Base-by-base conservation (phyloP, 148 eudicot species). In the Rhododendron mucronatum region DNA sequence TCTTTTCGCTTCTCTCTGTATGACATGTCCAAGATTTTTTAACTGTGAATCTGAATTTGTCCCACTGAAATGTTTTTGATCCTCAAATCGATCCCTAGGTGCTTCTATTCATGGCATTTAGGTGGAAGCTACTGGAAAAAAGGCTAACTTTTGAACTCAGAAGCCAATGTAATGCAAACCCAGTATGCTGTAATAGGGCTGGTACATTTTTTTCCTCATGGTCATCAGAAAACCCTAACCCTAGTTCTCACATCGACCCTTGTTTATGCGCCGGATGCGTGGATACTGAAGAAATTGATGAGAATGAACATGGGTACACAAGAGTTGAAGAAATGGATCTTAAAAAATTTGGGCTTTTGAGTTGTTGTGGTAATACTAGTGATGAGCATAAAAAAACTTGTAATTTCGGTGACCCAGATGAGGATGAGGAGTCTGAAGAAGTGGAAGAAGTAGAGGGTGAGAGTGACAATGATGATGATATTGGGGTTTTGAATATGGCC, bases 341-440 rank as follows among this genome's bases (percentile, higher is more conserved):
- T 44, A n/a, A 85, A 45, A 82, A 86, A 71, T 76, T 23, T 73
- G 81, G 80, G 39, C 11, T 53, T 50, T 86, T 84, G 82, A 85
- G 48, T 59, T 67, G 71, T 35, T 69, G 82, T 84, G 87, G 80
- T 83, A 73, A 83, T 37, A 16, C 35, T 51, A 13, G n/a, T 47
- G 67, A 18, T 80, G 82, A 48, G 20, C 48, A 23, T 47, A 82
- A 81, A 80, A 61, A 82, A 81, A 67, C 37, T 33, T 55, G 21
- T 63, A 20, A 45, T 44, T 82, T 86, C 47, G 84, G 77, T 80
- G 75, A 86, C 48, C 65, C 53, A 14, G 69, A 79, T 37, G 86
- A 84, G 47, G 75, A 48, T 80, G 89, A 74, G 14, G 89, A 41
- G 73, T 89, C 81, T 10, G 89, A 89, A 83, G 89, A 39, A 44